Evolutionary conservation across 352 stramenopile species (phyloP).

Genomic region (Lagenidium sp.): DNA sequence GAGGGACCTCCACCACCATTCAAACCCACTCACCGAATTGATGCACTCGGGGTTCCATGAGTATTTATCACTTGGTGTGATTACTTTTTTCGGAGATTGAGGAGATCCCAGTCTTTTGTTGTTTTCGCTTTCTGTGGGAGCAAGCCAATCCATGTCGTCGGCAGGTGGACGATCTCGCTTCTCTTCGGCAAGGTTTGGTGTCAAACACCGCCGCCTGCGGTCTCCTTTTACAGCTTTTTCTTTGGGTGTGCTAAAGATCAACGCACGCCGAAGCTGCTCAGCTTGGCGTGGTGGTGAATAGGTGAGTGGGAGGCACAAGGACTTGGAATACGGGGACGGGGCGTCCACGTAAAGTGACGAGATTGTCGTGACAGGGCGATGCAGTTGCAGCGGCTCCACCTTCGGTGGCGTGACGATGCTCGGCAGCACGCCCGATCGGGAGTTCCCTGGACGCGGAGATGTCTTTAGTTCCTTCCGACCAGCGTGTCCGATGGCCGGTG

Average conservation of each 20-base stretch:
- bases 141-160: constrained; percentile 11
- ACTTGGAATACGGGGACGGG: constrained; percentile 38
- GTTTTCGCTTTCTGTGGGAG: constrained; percentile 14
- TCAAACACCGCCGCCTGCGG: constrained; percentile 32
- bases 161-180: constrained; percentile 7
- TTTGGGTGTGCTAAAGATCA: constrained; percentile 61
- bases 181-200: constrained; percentile 29
- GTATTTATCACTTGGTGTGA: constrained; percentile 43
- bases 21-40: constrained; percentile 66
- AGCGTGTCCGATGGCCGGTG: no score
- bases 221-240: constrained; percentile 39
- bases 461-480: not conserved
- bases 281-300: constrained; percentile 29
- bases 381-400: constrained; percentile 15
- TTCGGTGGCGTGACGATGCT: constrained; percentile 15
- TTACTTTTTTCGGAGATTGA: constrained; percentile 34
- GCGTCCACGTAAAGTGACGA: constrained; percentile 38
- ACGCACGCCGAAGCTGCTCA: constrained; percentile 32
- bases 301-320: constrained; percentile 29
- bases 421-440: constrained; percentile 21
- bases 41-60: constrained; percentile 69
- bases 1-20: constrained; percentile 77
- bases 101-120: constrained; percentile 10
- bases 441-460: not conserved
- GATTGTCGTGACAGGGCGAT: constrained; percentile 51